These are phyloP conservation scores for Nemania serpens DNA, from an alignment of 2,329 filamentous ascomycete species.

Conservation along the genomic window DNA sequence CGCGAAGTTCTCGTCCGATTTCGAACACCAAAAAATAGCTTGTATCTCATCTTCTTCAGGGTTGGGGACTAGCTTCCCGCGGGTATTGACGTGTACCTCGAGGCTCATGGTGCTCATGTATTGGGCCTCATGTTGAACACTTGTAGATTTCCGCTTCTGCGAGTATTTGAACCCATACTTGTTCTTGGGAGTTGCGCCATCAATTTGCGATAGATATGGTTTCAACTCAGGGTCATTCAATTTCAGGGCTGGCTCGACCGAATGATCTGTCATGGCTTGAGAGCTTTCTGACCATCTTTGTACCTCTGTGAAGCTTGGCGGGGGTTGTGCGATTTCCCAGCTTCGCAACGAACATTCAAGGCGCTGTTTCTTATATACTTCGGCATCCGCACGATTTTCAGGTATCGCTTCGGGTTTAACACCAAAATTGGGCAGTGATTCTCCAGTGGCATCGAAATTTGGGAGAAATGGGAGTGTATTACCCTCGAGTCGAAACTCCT, in stretches of 20 bases:
- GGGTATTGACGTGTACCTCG: constrained; percentile 88
- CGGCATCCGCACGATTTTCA: constrained; percentile 58
- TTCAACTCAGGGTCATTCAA: constrained; percentile 32
- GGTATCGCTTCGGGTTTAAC: constrained; percentile 51
- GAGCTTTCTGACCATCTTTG: constrained; percentile 65
- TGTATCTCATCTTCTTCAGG: constrained; percentile 88
- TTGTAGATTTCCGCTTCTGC: constrained; percentile 73
- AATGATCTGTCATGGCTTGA: constrained; percentile 30
- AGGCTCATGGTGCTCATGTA: constrained; percentile 98
- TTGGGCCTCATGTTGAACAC: constrained; percentile 80
- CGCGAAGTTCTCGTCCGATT: constrained; percentile 70
- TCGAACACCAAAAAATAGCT: constrained; percentile 88
- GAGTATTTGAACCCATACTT: constrained; percentile 85
- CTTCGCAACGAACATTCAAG: constrained; percentile 64
- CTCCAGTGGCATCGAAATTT: constrained; percentile 70
- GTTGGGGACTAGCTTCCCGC: constrained; percentile 80
- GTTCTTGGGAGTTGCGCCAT: constrained; percentile 82
- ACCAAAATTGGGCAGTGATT: constrained; percentile 60
- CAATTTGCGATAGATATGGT: constrained; percentile 76
- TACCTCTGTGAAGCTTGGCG: constrained; percentile 74
- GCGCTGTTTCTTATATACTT: constrained; percentile 56
- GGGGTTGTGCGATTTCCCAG: constrained; percentile 77
- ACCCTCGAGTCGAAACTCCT: constrained; percentile 79
- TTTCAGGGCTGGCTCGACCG: constrained; percentile 29
- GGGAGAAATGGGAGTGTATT: constrained; percentile 79